Evolutionary conservation across 305 asterid species (phyloP), one percentile per base, ranked within the genome.

Genomic region (Fraxinus paxiana): DNA sequence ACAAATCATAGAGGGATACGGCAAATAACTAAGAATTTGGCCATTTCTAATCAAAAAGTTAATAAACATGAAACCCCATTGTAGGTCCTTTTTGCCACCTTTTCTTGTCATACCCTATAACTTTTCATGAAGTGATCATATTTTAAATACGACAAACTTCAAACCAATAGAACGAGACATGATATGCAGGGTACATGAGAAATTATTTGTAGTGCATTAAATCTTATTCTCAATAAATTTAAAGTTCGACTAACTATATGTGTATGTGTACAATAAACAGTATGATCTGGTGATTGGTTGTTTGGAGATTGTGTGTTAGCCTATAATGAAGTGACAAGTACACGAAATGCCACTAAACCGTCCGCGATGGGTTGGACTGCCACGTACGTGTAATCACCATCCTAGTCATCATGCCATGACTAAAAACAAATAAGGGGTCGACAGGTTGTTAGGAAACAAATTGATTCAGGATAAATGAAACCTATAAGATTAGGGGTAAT

Each of bases 391-490:
- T 26, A 34, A 48, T 56, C 69, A 31, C 20, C 35, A 37, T 41
- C 26, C 73, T 77, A 24, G 69, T 67, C 69, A 84, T 87, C 63
- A 81, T 85, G 78, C 30, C 31, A 43, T 82, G 84, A 85, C 73
- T 3, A 13, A 7, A 76, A 81, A 77, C 51, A 70, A 77, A 75
- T 79, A n/a, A 73, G 35, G 83, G 80, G 48, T 63, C 76, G 76
- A 82, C 51, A 80, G 82, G 87, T 85, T 76, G 87, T 82, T 83
- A 79, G 86, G 87, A 80, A 77, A 74, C 87, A 84, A 17, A 34
- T 84, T 83, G 43, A 48, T 72, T 54, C 84, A 75, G 71, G 82
- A 79, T 82, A 73, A 80, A 80, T 77, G 81, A 80, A 80, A 74
- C 51, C 63, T 79, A 34, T 73, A 78, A 82, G 74, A 85, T 81